phyloP scores from a whole-genome alignment of 2,329 filamentous ascomycete genomes.

The Pseudogymnoascus sp. region DNA sequence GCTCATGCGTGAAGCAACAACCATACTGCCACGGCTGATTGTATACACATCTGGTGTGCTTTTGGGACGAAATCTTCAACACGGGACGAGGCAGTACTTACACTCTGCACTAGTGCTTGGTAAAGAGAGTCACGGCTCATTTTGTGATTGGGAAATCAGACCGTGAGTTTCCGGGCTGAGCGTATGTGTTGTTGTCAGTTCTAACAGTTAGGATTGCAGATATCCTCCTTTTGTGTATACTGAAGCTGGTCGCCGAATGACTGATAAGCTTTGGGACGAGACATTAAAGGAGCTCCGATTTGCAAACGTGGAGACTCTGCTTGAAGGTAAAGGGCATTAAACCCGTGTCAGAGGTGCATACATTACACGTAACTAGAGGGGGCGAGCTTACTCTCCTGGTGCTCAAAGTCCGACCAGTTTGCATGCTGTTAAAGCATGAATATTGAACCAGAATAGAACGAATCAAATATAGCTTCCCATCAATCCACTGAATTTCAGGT shows the following conservation, averaged over 20 bases:
- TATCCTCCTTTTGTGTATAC: not conserved
- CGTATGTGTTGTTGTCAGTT: not conserved
- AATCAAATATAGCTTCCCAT: not conserved
- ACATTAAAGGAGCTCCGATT: conserved; percentile 30
- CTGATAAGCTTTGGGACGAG: conserved; percentile 32
- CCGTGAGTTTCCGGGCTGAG: conserved; percentile 20
- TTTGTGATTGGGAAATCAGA: conserved; percentile 19
- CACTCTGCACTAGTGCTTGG: conserved; percentile 19
- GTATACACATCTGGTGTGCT: conserved; percentile 6
- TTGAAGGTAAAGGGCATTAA: not conserved
- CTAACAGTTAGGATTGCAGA: not conserved
- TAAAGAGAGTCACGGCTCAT: conserved; percentile 22
- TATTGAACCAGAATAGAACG: not conserved
- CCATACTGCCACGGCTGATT: not conserved
- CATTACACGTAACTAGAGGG: not conserved
- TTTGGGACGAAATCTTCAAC: conserved; percentile 14
- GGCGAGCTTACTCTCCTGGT: not conserved
- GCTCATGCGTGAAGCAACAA: conserved; percentile 12
- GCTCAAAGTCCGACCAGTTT: not conserved
- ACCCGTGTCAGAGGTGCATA: not conserved
- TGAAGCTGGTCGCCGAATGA: conserved; percentile 17
- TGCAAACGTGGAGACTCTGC: conserved; percentile 14
- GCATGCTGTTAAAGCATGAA: not conserved
- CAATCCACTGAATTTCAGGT: no score
- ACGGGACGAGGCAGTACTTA: conserved; percentile 20